phyloP scores from a whole-genome alignment of 208 protist genomes.

The Trypanosoma brucei region DNA sequence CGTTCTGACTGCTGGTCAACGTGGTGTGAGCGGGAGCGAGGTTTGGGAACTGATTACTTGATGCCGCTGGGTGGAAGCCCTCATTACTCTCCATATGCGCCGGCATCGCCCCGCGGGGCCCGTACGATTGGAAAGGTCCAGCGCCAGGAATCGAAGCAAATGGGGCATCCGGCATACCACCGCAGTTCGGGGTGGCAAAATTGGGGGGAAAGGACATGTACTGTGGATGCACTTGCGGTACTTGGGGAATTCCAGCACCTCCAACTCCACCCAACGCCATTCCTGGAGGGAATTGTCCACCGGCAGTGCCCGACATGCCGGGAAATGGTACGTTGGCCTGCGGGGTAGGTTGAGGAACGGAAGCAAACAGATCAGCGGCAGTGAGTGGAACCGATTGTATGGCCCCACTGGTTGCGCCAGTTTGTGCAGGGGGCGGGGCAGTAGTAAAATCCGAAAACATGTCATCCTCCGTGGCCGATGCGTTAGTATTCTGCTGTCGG shows the following conservation, averaged over 20 bases:
- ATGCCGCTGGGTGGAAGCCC: too few relatives aligned
- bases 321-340: background rate
- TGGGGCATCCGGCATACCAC: too few relatives aligned
- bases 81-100: too few relatives aligned
- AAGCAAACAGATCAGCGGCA: slow-evolving; percentile 13
- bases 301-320: background rate
- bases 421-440: slow-evolving; percentile 14
- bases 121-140: too few relatives aligned
- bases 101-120: too few relatives aligned
- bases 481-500: background rate
- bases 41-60: background rate
- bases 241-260: background rate
- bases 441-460: slow-evolving; percentile 47
- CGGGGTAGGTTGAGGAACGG: background rate
- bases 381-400: background rate
- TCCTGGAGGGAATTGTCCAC: background rate
- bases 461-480: slow-evolving; percentile 19
- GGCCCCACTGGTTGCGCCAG: background rate
- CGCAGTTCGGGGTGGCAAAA: too few relatives aligned
- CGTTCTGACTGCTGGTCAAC: background rate
- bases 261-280: background rate
- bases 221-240: background rate
- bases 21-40: background rate
- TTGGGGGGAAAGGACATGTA: too few relatives aligned
- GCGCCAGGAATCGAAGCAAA: too few relatives aligned